Base-by-base conservation (phyloP, 2,329 filamentous ascomycete species). In the Parafenestella ontariensis region DNA sequence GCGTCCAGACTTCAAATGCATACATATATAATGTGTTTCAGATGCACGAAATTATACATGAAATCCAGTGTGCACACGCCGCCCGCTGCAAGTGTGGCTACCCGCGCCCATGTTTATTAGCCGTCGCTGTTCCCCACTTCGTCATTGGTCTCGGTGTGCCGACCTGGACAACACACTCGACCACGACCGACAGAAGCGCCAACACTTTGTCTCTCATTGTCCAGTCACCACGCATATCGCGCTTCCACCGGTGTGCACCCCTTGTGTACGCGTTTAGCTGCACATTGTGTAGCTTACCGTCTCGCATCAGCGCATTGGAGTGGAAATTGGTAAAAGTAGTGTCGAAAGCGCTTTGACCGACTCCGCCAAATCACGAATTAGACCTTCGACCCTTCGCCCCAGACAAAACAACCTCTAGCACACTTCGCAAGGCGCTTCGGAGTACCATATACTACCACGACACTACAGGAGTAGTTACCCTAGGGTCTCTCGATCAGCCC, bases 271-370 rank as follows among this genome's bases (percentile, higher is more conserved):
- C 64, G 65, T 64, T 59, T 44, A 49, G 52, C 61, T 51, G 52
- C 50, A n/a, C 61, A 59, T 50, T 45, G 57, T 59, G 56, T 42
- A 55, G 56, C 59, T 51, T 56, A 58, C 55, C 57, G 51, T 49
- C 61, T 55, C 53, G 43, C 51, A 52, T 54, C 55, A 52, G 59
- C 49, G 60, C 61, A 62, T 68, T 70, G 62, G 55, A 51, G 54
- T 48, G 58, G 57, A 64, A 44, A 52, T 54, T 56, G 51, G 58
- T 54, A 45, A 46, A 61, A 46, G 59, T 54, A 57, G 59, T 58
- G 61, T 60, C 31, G 56, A 61, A 56, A 65, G 62, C 70, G 71
- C 70, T 69, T 71, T 65, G 65, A 71, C 69, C 66, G 61, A 58
- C 62, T 63, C 62, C 59, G 61, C 64, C 62, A 58, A 53, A 49